phyloP scores from a whole-genome alignment of 163 green algal species.

The Volvox carteri region DNA sequence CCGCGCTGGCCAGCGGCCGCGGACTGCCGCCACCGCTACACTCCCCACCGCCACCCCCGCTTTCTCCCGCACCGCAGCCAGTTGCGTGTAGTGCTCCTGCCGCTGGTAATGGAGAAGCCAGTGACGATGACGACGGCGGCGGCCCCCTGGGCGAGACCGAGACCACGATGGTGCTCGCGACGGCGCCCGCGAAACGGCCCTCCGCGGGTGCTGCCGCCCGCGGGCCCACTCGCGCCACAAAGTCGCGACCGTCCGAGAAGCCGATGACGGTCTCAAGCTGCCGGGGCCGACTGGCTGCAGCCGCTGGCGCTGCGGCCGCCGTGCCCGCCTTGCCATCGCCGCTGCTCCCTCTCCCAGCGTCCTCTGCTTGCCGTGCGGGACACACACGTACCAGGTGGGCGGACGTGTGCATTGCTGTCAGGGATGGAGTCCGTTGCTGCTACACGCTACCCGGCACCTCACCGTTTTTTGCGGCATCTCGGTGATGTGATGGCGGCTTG shows the following conservation, averaged over 20 bases:
- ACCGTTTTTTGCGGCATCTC: no score
- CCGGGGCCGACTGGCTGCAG: neutral
- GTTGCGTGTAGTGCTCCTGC: neutral
- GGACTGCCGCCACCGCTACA: neutral
- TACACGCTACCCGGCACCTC: no score
- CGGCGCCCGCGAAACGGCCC: conserved; percentile 14
- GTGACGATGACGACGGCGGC: no score
- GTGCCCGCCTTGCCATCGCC: neutral
- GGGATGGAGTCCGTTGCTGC: no score
- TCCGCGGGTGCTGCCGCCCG: neutral
- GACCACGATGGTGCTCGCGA: conserved; percentile 6
- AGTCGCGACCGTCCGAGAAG: conserved; percentile 46
- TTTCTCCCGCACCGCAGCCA: neutral
- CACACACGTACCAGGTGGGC: no score
- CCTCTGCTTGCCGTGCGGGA: no score
- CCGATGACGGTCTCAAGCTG: conserved; percentile 47
- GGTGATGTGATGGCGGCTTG: no score
- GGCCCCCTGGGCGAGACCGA: neutral
- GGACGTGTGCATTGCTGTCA: no score
- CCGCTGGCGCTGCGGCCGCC: neutral
- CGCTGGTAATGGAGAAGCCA: neutral
- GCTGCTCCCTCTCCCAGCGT: neutral
- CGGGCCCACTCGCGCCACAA: conserved; percentile 22
- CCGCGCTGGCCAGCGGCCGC: no score
- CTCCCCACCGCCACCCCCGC: neutral